These are phyloP conservation scores for Fusarium verticillioides DNA, from an alignment of 2,329 filamentous ascomycete genomes.

Conservation along the genomic window DNA sequence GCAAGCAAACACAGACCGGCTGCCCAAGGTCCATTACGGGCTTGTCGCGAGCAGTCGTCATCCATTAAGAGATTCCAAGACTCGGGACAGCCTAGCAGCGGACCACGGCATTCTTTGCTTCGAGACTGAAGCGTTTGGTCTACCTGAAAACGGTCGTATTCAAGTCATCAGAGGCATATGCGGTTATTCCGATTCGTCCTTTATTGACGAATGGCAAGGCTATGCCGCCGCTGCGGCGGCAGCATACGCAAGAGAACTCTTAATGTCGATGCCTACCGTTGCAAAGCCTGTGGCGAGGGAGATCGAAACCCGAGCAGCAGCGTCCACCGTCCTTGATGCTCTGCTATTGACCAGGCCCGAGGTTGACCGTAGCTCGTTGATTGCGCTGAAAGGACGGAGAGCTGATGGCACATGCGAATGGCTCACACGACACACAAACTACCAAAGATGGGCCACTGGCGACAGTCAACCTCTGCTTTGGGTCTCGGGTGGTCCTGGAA, in stretches of 20 bases:
- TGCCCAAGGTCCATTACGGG: background rate
- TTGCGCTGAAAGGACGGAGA: background rate
- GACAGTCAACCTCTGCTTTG: background rate
- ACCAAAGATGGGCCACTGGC: background rate
- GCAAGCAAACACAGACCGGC: background rate
- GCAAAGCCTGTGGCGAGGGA: background rate
- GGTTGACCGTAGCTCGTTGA: background rate
- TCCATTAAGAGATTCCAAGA: background rate
- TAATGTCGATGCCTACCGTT: background rate
- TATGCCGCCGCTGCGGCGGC: background rate
- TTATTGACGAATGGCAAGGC: background rate
- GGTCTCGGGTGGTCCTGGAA: background rate
- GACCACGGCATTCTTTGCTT: background rate
- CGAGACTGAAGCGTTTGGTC: background rate
- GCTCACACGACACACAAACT: background rate
- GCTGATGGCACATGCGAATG: slow-evolving; percentile 3
- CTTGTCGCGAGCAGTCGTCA: background rate
- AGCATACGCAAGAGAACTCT: background rate
- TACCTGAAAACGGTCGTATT: background rate
- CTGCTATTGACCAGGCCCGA: slow-evolving; percentile 2
- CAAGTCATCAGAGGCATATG: background rate
- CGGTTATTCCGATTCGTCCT: background rate
- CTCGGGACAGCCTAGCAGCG: background rate
- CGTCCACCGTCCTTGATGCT: background rate
- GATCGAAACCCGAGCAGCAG: background rate